phyloP scores from a whole-genome alignment of 1,284 basidiomycete species.

The Mycena sp. region DNA sequence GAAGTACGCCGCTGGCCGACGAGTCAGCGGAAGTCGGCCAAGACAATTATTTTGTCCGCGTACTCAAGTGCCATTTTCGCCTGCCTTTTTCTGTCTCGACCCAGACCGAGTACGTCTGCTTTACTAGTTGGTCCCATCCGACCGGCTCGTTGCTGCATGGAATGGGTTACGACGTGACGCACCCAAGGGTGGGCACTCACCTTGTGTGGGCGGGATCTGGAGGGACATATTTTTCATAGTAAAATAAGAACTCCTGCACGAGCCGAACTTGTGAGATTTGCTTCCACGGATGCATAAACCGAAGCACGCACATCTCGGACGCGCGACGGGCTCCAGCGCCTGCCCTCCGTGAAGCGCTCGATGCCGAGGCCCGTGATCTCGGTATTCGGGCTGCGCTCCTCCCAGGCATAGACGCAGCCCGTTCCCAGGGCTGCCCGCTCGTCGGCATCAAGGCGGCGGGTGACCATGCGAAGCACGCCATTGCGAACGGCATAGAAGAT shows the following conservation, averaged over 20 bases:
- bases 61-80: conserved; percentile 84
- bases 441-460: conserved; percentile 80
- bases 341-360: conserved; percentile 81
- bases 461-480: conserved; percentile 75
- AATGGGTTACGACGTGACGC: conserved; percentile 21
- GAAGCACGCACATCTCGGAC: conserved; percentile 73
- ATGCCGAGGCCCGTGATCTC: conserved; percentile 82
- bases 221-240: conserved; percentile 75
- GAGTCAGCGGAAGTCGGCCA: conserved; percentile 20
- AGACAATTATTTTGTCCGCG: too few species aligned
- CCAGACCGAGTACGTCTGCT: conserved; percentile 83
- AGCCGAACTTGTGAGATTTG: too few species aligned
- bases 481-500: conserved; percentile 80
- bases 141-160: conserved; percentile 54
- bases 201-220: conserved; percentile 51
- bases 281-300: too few species aligned
- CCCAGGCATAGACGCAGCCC: conserved; percentile 87
- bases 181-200: conserved; percentile 45
- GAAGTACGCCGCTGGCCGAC: conserved; percentile 75
- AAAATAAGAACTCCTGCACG: conserved; percentile 79
- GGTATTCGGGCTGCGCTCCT: conserved; percentile 80
- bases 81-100: conserved; percentile 67
- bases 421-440: conserved; percentile 69
- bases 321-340: conserved; percentile 80
- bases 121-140: conserved; percentile 78